Percentiles rank a stretch among this genome's conserved stretches.
phyloP scores from a whole-genome alignment of 306 rosid genomes.

The Psophocarpus tetragonolobus region DNA sequence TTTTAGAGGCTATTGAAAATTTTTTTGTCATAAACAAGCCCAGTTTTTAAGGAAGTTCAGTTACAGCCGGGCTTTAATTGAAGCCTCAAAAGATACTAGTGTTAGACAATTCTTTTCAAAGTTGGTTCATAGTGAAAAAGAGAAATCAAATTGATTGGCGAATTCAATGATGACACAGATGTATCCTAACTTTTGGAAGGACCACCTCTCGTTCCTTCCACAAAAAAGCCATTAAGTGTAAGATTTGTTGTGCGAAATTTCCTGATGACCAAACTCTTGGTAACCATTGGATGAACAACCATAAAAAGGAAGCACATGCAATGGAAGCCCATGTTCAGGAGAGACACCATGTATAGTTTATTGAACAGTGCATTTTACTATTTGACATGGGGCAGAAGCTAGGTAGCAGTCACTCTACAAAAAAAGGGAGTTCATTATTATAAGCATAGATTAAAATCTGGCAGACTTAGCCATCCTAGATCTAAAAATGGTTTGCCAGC shows the following conservation, averaged over 20 bases:
- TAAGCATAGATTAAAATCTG: slow-evolving; percentile 72
- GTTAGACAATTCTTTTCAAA: slow-evolving; percentile 59
- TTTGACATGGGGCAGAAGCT: slow-evolving; percentile 75
- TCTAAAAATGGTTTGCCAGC: slow-evolving; percentile 58
- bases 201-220: slow-evolving; percentile 41
- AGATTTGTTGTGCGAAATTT: slow-evolving; percentile 65
- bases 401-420: slow-evolving; percentile 50
- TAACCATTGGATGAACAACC: slow-evolving; percentile 81
- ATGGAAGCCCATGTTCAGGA: slow-evolving; percentile 78
- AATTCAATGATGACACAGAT: slow-evolving; percentile 54
- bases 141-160: slow-evolving; percentile 64
- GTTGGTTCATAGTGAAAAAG: slow-evolving; percentile 72
- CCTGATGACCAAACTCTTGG: slow-evolving; percentile 65
- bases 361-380: slow-evolving; percentile 77
- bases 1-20: slow-evolving; percentile 79
- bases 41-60: slow-evolving; percentile 78
- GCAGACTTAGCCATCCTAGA: slow-evolving; percentile 78
- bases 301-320: slow-evolving; percentile 85
- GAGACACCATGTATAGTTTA: slow-evolving; percentile 73
- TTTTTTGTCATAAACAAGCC: slow-evolving; percentile 60
- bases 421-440: slow-evolving; percentile 65
- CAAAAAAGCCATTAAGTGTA: slow-evolving; percentile 55
- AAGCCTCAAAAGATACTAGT: slow-evolving; percentile 66
- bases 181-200: slow-evolving; percentile 49
- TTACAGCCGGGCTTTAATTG: slow-evolving; percentile 78